Evolutionary conservation across 305 asterid genomes (phyloP), one percentile per base, ranked within the genome.

Genomic region (Fraxinus angustifolia): DNA sequence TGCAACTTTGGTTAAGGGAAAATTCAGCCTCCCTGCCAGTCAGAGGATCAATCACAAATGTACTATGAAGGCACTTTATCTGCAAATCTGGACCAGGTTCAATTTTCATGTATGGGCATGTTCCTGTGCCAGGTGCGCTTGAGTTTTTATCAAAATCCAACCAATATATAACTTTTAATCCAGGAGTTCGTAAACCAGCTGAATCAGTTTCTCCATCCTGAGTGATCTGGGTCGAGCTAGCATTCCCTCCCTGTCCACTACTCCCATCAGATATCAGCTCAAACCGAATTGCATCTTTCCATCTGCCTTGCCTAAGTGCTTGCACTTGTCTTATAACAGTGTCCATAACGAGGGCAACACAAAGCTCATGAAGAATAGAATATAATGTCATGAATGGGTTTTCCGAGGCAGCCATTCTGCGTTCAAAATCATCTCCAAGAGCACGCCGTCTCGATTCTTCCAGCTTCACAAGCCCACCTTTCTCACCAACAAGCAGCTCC

Each of bases 361-460:
- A 96, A 33, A 96, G 90, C 85, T 96, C 99, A 81, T 96, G 99
- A 76, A 96, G 94, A 81, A 96, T 89, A 35, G 96, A 85, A 88
- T 96, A 96, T 76, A 96, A 85, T 48, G 87, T 87, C 83, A 68
- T 79, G 87, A 96, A 96, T 75, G 99, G 98, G 76, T 89, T 84
- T 81, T 96, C 97, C 38, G 97, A 86, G 76, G 94, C 92, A 88
- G 98, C 97, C 98, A 96, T 96, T 90, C 99, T 90, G 78, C 98
- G 97, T 80, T 96, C 99, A 87, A 96, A 84, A 92, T 96, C 99
- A 84, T 93, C 99, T 73, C 99, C 99, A 85, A 96, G 97, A 76
- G 92, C 97, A 90, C 92, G 96, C 56, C 99, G 88, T 8, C 97
- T 93, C 77, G 88, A 87, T 85, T 94, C 98, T 88, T 96, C 99